Evolutionary conservation across 2,329 filamentous ascomycete genomes (phyloP).

Genomic region (Corinectria fuckeliana): DNA sequence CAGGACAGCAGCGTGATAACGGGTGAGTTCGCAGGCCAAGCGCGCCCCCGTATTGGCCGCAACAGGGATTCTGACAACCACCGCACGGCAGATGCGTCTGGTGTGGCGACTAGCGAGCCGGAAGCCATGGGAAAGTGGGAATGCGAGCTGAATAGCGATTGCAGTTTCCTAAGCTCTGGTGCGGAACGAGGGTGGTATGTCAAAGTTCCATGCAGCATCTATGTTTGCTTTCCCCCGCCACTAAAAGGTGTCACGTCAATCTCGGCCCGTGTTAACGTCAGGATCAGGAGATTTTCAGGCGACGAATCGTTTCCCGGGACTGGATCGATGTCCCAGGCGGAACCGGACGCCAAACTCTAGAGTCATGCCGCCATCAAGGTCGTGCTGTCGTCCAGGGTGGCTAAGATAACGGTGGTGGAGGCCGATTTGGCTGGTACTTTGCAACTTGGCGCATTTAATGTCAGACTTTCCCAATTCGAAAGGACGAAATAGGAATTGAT

Average conservation of each 20-base stretch:
- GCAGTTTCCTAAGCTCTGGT: constrained; percentile 78
- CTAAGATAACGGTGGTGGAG: constrained; percentile 1
- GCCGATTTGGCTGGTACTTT: constrained; percentile 1
- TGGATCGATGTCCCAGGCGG: constrained; percentile 44
- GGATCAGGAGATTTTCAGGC: constrained; percentile 55
- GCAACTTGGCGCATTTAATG: not conserved
- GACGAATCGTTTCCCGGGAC: constrained; percentile 61
- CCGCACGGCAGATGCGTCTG: constrained; percentile 18
- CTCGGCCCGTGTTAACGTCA: constrained; percentile 25
- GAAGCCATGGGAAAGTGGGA: constrained; percentile 73
- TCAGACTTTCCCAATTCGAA: not conserved
- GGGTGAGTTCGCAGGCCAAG: constrained; percentile 26
- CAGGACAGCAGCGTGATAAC: constrained; percentile 12
- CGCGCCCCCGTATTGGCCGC: constrained; percentile 5
- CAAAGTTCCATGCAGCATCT: constrained; percentile 7
- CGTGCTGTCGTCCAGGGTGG: constrained; percentile 11
- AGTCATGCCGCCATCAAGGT: constrained; percentile 4
- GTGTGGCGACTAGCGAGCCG: constrained; percentile 13
- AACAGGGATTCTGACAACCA: constrained; percentile 22
- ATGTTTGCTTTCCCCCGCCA: constrained; percentile 22
- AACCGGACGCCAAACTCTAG: constrained; percentile 43
- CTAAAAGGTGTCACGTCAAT: constrained; percentile 14
- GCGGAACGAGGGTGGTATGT: constrained; percentile 88
- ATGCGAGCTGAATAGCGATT: constrained; percentile 82
- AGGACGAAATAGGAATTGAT: not conserved